Evolutionary conservation across 192 early-diverging fungal species (phyloP), one percentile per base, ranked within the genome.

Genomic region (Linnemannia hyalina): DNA sequence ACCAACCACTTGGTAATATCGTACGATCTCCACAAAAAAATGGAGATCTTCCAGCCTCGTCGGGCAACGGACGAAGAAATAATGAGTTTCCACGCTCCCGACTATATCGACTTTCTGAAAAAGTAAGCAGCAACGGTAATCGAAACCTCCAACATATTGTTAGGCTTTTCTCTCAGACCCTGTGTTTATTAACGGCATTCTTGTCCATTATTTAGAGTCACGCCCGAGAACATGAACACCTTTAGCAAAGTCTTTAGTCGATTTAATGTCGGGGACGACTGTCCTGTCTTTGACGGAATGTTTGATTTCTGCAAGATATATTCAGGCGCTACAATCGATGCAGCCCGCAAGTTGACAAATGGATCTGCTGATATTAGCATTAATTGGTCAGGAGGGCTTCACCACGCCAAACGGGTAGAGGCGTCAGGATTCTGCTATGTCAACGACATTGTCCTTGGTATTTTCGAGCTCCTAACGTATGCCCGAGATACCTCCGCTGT

Each of bases 341-440:
- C 97, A 0, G 97, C 98, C 7, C 83, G 91, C 36, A 97, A 97
- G 76, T 82, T 99, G 54, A 94, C 96, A 3, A 87, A 91, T 15
- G 95, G 94, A 36, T 94, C 93, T 11, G 89, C 95, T 7, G 98
- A 99, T 74, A 98, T 99, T 76, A 96, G 96, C 23, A 95, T 99
- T 49, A 98, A 99, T 88, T 99, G 99, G 99, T 97, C 96, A 32
- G 99, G 99, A 79, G 99, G 99, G 18, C 90, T 99, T 38, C 97
- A 99, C 90, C 98, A 99, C 80, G 96, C 95, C 29, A 95, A 96
- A 75, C 93, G 95, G 46, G 88, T 82, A 73, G 96, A 97, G 74
- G 99, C 99, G 2, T 93, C 95, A 60, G 99, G 99, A 6, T 99
- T 99, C 85, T 99, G 99, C 85, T 99, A 98, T 84, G 96, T 99